phyloP scores from a whole-genome alignment of 2,329 filamentous ascomycete genomes.

The Chalaropsis thielavioides region DNA sequence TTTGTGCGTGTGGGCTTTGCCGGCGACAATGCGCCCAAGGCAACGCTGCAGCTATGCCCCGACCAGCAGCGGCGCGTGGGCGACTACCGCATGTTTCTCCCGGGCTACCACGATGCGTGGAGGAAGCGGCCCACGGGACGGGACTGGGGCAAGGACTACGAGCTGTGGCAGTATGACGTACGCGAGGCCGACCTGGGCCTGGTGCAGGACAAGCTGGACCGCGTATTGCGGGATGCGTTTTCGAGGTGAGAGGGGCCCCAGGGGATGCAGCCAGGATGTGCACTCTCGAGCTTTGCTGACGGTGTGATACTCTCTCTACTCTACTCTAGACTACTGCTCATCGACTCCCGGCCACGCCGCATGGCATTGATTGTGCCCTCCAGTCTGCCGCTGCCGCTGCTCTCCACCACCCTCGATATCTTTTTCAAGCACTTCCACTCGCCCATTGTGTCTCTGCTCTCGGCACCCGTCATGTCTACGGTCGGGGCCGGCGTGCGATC shows the following conservation, averaged over 20 bases:
- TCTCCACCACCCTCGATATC: slow-evolving; percentile 61
- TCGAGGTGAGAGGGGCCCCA: slow-evolving; percentile 43
- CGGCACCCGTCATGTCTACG: slow-evolving; percentile 56
- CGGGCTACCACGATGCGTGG: slow-evolving; percentile 36
- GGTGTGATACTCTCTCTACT: too few relatives aligned
- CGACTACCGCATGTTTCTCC: slow-evolving; percentile 61
- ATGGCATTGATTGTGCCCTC: slow-evolving; percentile 65
- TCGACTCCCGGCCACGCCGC: slow-evolving; percentile 63
- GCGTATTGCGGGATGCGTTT: slow-evolving; percentile 66
- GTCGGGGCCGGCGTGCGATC: slow-evolving; percentile 72
- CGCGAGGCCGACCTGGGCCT: slow-evolving; percentile 60
- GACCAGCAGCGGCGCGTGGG: slow-evolving; percentile 64
- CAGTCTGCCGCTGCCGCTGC: slow-evolving; percentile 58
- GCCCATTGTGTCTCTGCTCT: slow-evolving; percentile 67
- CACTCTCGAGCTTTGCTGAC: background rate
- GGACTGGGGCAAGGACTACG: slow-evolving; percentile 48
- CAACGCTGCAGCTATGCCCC: slow-evolving; percentile 53
- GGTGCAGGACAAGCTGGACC: slow-evolving; percentile 75
- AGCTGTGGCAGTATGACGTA: slow-evolving; percentile 70
- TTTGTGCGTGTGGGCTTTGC: slow-evolving; percentile 73
- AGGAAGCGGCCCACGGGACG: slow-evolving; percentile 32
- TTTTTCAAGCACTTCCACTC: slow-evolving; percentile 70
- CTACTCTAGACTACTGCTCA: slow-evolving; percentile 40
- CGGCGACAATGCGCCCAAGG: slow-evolving; percentile 65
- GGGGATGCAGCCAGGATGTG: slow-evolving; percentile 24